phyloP scores from a whole-genome alignment of 2,329 filamentous ascomycete species.

The Xylaria sp. region DNA sequence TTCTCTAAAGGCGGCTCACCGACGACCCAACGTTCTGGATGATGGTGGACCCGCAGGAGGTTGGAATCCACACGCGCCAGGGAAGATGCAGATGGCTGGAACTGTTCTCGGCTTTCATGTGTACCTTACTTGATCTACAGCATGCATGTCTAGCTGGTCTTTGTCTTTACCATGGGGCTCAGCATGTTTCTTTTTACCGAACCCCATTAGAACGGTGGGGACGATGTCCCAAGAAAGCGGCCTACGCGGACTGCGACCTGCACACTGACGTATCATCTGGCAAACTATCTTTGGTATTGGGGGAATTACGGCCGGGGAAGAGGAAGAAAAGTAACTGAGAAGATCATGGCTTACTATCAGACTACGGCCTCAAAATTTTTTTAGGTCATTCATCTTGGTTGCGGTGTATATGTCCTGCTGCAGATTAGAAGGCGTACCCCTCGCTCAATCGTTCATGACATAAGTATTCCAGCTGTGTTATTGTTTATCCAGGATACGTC shows the following conservation, averaged over 20 bases:
- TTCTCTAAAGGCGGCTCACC: slow-evolving; percentile 18
- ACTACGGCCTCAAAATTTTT: neutral
- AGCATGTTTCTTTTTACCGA: neutral
- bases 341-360: neutral
- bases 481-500: neutral
- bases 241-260: neutral
- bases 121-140: slow-evolving; percentile 11
- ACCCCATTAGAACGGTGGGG: neutral
- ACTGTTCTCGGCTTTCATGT: slow-evolving; percentile 3
- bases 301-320: neutral
- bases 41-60: slow-evolving; percentile 18
- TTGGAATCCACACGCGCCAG: slow-evolving; percentile 4
- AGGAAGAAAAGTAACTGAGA: neutral
- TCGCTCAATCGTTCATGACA: neutral
- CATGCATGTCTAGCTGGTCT: slow-evolving; percentile 11
- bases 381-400: neutral
- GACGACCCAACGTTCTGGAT: slow-evolving; percentile 29
- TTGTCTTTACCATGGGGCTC: neutral
- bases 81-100: slow-evolving; percentile 10
- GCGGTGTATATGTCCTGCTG: neutral
- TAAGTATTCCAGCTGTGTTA: neutral
- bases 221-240: neutral
- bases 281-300: neutral
- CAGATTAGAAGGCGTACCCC: neutral
- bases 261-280: slow-evolving; percentile 4